A percentile compares a stretch with the other conserved stretches of the same genome.
These are phyloP conservation scores for Rhizophagus clarus DNA, from an alignment of 192 early-diverging fungal species.

Conservation along the genomic window DNA sequence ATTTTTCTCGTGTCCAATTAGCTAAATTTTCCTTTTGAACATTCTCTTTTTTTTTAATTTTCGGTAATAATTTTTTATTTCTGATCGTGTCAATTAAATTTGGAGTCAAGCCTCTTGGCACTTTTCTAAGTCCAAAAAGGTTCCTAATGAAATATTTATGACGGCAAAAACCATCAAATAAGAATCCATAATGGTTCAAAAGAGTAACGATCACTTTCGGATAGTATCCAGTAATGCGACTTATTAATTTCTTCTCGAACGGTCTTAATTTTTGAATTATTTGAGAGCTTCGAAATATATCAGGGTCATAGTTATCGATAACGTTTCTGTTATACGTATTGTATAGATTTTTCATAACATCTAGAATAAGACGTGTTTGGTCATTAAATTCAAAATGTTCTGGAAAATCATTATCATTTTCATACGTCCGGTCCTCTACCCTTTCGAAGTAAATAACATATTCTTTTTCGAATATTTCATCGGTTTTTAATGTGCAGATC, in stretches of 20 bases:
- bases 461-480: neutral
- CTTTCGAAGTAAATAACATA: neutral
- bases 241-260: neutral
- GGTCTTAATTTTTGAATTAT: neutral
- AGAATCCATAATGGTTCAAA: neutral
- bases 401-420: neutral
- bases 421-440: neutral
- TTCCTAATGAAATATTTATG: neutral
- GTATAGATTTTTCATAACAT: neutral
- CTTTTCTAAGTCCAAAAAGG: neutral
- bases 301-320: neutral
- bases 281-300: neutral
- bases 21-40: neutral
- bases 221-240: neutral
- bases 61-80: neutral
- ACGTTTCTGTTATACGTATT: neutral
- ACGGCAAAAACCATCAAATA: neutral
- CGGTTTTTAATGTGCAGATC: neutral
- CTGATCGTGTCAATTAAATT: neutral
- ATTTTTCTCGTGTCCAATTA: neutral
- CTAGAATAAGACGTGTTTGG: neutral
- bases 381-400: neutral
- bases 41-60: neutral
- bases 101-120: neutral
- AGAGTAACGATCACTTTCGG: neutral